These are phyloP conservation scores for Blastobotrys buckinghamii DNA, from an alignment of 1,139 yeast genomes.

Conservation along the genomic window DNA sequence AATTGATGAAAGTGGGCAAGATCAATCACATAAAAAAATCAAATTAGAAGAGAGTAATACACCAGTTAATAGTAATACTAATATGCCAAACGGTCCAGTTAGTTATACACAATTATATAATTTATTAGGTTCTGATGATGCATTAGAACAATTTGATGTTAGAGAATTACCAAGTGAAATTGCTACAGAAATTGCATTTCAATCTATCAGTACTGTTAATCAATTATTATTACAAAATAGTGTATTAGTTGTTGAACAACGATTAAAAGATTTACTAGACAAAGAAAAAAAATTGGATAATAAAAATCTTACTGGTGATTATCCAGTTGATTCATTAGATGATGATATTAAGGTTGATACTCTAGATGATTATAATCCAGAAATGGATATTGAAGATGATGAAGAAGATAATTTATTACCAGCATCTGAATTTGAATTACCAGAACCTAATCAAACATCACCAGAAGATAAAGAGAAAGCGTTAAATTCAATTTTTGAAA, in stretches of 20 bases:
- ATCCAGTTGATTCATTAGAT: slow-evolving; percentile 22
- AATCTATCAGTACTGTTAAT: slow-evolving; percentile 53
- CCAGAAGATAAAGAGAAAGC: slow-evolving; percentile 22
- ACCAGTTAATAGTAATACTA: slow-evolving; percentile 24
- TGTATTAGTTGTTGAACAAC: slow-evolving; percentile 56
- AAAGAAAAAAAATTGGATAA: slow-evolving; percentile 20
- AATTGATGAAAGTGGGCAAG: slow-evolving; percentile 19
- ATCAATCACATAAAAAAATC: slow-evolving; percentile 19
- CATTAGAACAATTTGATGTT: slow-evolving; percentile 61
- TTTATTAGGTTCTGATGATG: slow-evolving; percentile 56
- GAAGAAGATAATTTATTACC: slow-evolving; percentile 21
- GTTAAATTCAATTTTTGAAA: slow-evolving; percentile 20
- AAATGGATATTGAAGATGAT: slow-evolving; percentile 19
- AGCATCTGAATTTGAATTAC: slow-evolving; percentile 46
- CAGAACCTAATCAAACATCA: slow-evolving; percentile 41
- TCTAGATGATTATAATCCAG: slow-evolving; percentile 6
- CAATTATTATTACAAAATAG: slow-evolving; percentile 57
- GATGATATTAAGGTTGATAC: slow-evolving; percentile 9
- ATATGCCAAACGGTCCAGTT: slow-evolving; percentile 29
- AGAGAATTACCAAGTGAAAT: slow-evolving; percentile 60
- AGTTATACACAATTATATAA: slow-evolving; percentile 43
- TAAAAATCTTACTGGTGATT: slow-evolving; percentile 11
- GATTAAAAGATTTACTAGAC: slow-evolving; percentile 44
- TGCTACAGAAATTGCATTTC: slow-evolving; percentile 58
- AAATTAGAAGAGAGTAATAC: slow-evolving; percentile 20